Evolutionary conservation across 1,284 basidiomycete species (phyloP).

Genomic region (Fomes fomentarius): DNA sequence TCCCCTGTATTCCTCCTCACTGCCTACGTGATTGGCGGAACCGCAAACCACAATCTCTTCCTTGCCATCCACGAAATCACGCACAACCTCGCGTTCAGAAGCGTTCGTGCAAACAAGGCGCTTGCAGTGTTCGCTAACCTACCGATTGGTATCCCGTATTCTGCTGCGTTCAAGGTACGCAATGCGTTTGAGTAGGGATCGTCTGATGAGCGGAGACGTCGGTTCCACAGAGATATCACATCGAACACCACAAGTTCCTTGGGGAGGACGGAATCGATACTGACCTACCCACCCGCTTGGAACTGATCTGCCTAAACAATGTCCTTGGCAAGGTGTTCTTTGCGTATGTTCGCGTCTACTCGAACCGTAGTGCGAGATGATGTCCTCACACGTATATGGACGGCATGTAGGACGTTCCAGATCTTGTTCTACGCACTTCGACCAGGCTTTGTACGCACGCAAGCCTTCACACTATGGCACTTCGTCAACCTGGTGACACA

Average conservation of each 20-base stretch:
- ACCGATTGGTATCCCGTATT: slow-evolving; percentile 94
- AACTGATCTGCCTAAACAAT: slow-evolving; percentile 89
- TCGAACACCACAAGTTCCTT: slow-evolving; percentile 93
- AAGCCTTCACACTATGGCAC: slow-evolving; percentile 86
- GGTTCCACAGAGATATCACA: slow-evolving; percentile 75
- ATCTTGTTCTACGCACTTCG: slow-evolving; percentile 98
- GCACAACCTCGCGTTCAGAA: slow-evolving; percentile 93
- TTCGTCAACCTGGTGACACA: slow-evolving; percentile 75
- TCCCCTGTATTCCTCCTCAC: slow-evolving; percentile 76
- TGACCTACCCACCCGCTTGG: slow-evolving; percentile 87
- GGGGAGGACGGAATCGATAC: slow-evolving; percentile 98
- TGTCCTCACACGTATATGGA: not conserved
- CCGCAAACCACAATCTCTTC: slow-evolving; percentile 97
- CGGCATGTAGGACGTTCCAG: slow-evolving; percentile 82
- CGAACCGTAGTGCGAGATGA: not conserved
- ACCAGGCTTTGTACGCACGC: slow-evolving; percentile 91
- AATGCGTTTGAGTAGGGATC: not conserved
- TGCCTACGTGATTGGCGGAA: slow-evolving; percentile 91
- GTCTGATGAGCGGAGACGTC: slow-evolving; percentile 4
- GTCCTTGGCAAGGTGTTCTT: slow-evolving; percentile 98
- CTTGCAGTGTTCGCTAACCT: slow-evolving; percentile 92
- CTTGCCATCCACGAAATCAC: slow-evolving; percentile 99
- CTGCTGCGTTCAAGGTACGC: slow-evolving; percentile 91
- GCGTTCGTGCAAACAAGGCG: slow-evolving; percentile 83
- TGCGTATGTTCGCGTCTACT: slow-evolving; percentile 59